Evolutionary conservation across 805 yeast genomes (phyloP).

Genomic region (Scheffersomyces amazonensis): DNA sequence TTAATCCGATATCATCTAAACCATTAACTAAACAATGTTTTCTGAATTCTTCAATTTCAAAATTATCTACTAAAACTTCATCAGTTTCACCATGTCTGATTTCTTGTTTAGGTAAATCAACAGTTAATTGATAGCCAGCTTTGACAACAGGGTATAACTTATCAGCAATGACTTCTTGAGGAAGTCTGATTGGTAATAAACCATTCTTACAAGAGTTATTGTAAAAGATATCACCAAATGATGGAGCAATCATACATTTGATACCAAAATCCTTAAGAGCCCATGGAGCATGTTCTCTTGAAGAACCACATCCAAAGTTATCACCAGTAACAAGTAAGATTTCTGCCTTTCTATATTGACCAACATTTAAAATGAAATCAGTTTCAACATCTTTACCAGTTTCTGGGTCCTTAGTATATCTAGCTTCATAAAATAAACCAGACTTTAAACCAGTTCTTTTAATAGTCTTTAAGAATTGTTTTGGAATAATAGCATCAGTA

Average conservation of each 20-base stretch:
- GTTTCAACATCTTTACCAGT: conserved; percentile 75
- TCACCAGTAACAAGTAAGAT: conserved; percentile 91
- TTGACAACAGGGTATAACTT: conserved; percentile 80
- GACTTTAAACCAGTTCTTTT: conserved; percentile 90
- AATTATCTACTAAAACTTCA: conserved; percentile 69
- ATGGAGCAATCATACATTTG: conserved; percentile 93
- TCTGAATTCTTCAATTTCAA: conserved; percentile 88
- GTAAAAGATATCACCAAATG: conserved; percentile 97
- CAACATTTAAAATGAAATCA: conserved; percentile 87
- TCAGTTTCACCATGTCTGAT: conserved; percentile 63
- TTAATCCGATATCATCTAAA: conserved; percentile 94
- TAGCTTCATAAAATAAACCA: conserved; percentile 89
- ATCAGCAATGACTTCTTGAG: conserved; percentile 66
- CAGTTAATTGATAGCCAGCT: conserved; percentile 65
- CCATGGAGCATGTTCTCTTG: conserved; percentile 99
- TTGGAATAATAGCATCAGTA: conserved; percentile 98
- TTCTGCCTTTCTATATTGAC: conserved; percentile 76
- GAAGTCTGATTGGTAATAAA: conserved; percentile 86
- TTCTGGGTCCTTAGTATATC: conserved; percentile 62
- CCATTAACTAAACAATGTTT: conserved; percentile 94
- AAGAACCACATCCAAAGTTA: conserved; percentile 98
- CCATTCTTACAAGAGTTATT: conserved; percentile 97
- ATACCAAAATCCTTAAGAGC: conserved; percentile 97
- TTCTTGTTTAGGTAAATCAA: conserved; percentile 86
- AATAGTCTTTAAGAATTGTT: conserved; percentile 95